Evolutionary conservation across 2,329 filamentous ascomycete species (phyloP), one percentile per base, ranked within the genome.

Genomic region (Mycogone perniciosa): DNA sequence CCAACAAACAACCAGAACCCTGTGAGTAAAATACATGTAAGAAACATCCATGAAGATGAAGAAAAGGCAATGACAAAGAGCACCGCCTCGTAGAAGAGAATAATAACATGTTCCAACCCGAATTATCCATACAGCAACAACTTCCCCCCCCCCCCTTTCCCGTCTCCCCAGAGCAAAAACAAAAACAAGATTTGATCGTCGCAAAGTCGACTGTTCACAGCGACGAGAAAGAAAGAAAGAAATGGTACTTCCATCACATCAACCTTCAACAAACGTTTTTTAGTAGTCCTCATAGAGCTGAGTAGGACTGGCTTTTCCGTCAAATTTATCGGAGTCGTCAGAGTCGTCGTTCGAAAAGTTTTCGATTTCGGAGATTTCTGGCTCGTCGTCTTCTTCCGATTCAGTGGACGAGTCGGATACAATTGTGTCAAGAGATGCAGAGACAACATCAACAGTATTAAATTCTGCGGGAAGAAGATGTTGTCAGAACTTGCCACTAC

Each of bases 391-490:
- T 5, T 45, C 43, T 9, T 51, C 42, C 4, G 45, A 48, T 31
- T 48, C 50, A 27, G 53, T 49, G 7, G 47, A 56, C 5, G 44
- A 47, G 10, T 31, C 44, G 31, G 31, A 31, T 11, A 39, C 30
- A 9, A 20, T 13, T n/a, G 44, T 43, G 7, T 31, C 48, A 42
- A 31, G 27, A 27, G 50, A 48, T 13, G 31, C 41, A 9, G 13
- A 39, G 31, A 37, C 47, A 7, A 46, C 33, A 10, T 44, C 40
- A 29, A 38, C 38, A 10, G 42, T 34, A 31, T 55, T 49, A 33
- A 59, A 61, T 41, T 64, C 62, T 65, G 27, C 26, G 8, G 40
- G 42, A 6, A 10, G 8, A 35, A 35, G 2, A 11, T 35, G 11
- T 35, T 35, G 11, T 7, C 11, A 8, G 33, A 35, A 35, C 11